Conservation (phyloP, 1,139 yeast species). For the Sugiyamaella xylanicola region DNA sequence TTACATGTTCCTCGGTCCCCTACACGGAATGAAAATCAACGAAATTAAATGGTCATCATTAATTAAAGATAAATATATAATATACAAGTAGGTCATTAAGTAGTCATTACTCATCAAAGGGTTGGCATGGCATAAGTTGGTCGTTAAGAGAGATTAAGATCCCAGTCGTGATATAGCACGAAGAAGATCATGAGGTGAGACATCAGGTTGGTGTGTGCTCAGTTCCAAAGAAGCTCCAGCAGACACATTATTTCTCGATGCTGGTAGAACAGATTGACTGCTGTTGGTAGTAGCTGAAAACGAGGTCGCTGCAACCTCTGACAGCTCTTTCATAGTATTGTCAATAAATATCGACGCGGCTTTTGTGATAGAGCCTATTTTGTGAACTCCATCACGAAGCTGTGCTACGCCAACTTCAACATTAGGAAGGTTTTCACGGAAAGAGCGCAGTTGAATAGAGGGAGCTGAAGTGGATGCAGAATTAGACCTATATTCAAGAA, state of each 20-base stretch:
- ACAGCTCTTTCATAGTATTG: conserved; percentile 10
- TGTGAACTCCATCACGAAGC: conserved; percentile 15
- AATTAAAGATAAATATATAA: not conserved
- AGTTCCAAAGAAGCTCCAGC: no score
- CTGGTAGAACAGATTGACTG: not conserved
- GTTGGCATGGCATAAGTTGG: not conserved
- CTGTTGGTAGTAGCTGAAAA: not conserved
- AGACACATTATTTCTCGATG: no score
- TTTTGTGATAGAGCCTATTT: conserved; percentile 9
- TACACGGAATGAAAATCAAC: no score
- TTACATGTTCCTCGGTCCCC: no score
- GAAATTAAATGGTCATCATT: conserved; percentile 1
- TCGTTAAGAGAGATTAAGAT: conserved; percentile 4
- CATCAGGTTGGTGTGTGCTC: no score
- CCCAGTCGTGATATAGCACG: conserved; percentile 28
- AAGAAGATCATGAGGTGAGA: conserved; percentile 24
- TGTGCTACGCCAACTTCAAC: conserved; percentile 14
- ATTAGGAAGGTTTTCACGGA: conserved; percentile 13
- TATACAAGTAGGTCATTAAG: conserved; percentile 8
- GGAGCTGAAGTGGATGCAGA: not conserved
- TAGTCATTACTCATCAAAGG: conserved; percentile 10
- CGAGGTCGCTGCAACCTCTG: conserved; percentile 2
- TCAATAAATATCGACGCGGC: conserved; percentile 16
- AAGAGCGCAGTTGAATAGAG: conserved; percentile 8
- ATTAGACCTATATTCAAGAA: not conserved